Percentiles rank a stretch among this genome's conserved stretches.
These are phyloP conservation scores for Diaporthe destruens DNA, from an alignment of 2,329 filamentous ascomycete genomes.

Conservation along the genomic window DNA sequence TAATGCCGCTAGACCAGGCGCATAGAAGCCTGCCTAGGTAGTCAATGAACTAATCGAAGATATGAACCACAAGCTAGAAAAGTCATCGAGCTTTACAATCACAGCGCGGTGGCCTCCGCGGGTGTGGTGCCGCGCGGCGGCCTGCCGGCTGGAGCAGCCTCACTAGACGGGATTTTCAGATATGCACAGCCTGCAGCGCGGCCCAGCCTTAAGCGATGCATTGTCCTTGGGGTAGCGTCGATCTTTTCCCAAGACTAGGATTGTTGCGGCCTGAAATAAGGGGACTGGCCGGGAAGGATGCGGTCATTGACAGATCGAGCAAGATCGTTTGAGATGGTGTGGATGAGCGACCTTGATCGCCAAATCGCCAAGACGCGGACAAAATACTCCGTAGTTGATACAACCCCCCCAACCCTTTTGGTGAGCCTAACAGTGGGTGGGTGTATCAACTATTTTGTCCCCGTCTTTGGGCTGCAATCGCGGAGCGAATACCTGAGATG, in stretches of 20 bases:
- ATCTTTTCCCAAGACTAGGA: not conserved
- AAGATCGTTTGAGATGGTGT: not conserved
- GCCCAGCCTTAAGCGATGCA: not conserved
- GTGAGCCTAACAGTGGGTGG: too few relatives aligned
- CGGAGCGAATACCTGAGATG: not conserved
- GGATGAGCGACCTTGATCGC: not conserved
- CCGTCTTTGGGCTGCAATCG: too few relatives aligned
- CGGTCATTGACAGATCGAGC: not conserved
- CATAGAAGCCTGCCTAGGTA: too few relatives aligned
- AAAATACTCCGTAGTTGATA: too few relatives aligned
- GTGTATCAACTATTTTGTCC: too few relatives aligned
- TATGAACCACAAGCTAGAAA: not conserved
- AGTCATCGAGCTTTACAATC: not conserved
- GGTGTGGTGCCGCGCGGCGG: not conserved
- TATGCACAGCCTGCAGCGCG: not conserved
- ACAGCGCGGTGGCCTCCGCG: not conserved
- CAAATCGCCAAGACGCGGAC: too few relatives aligned
- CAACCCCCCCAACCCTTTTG: too few relatives aligned
- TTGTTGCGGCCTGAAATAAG: not conserved
- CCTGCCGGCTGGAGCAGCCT: not conserved
- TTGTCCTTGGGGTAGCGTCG: not conserved
- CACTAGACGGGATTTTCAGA: conserved; percentile 9
- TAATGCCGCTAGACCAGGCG: too few relatives aligned
- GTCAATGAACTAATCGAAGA: too few relatives aligned
- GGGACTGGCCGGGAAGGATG: not conserved